Percentiles rank a stretch among this genome's conserved stretches.
Conservation (phyloP, 2,329 filamentous ascomycete species). For the Pyricularia pennisetigena region DNA sequence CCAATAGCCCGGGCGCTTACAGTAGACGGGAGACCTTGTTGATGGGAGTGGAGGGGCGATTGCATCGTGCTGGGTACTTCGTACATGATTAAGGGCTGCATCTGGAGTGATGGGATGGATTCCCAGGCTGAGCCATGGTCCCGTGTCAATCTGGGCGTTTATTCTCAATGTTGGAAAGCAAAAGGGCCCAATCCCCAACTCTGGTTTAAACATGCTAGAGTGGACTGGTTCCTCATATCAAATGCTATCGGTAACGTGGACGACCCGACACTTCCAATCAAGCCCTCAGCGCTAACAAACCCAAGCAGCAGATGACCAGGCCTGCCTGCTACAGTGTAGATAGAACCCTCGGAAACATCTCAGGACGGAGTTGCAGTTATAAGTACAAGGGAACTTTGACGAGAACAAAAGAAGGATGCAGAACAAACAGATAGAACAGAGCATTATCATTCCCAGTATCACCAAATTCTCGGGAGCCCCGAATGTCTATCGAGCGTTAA, state of each 20-base stretch:
- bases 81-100: not conserved
- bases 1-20: no score
- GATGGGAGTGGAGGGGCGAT: no score
- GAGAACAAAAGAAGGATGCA: not conserved
- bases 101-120: not conserved
- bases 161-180: not conserved
- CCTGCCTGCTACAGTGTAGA: not conserved
- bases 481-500: not conserved
- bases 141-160: not conserved
- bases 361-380: not conserved
- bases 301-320: not conserved
- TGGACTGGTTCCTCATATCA: not conserved
- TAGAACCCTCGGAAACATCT: no score
- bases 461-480: not conserved
- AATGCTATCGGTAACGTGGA: not conserved
- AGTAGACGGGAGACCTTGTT: not conserved
- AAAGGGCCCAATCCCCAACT: not conserved
- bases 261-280: not conserved
- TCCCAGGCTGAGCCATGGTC: not conserved
- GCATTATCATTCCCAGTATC: not conserved
- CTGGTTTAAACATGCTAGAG: not conserved
- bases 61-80: not conserved
- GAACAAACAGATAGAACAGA: not conserved
- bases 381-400: not conserved
- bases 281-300: not conserved